Percentiles rank a stretch among this genome's conserved stretches.
Conservation (phyloP, 768 basidiomycete species). For the Paxillus involutus region DNA sequence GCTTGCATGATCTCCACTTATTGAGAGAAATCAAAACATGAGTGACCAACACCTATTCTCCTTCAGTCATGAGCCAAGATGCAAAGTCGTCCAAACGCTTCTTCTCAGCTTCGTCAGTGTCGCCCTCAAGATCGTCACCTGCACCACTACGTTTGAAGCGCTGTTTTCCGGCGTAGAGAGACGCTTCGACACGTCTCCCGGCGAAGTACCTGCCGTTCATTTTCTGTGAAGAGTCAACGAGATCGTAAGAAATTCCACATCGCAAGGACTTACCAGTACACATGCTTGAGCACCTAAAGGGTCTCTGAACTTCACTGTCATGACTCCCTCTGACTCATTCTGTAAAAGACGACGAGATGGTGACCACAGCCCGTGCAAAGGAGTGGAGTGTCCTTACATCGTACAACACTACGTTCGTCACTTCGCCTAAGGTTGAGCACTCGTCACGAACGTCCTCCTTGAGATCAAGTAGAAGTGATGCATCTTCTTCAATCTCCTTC, state of each 20-base stretch:
- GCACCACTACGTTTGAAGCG: conserved; percentile 75
- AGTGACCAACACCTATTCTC: conserved; percentile 43
- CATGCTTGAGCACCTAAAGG: conserved; percentile 93
- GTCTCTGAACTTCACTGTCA: conserved; percentile 96
- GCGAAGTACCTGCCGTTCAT: conserved; percentile 94
- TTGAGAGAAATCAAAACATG: background rate
- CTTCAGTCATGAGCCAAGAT: conserved; percentile 81
- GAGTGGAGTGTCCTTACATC: conserved; percentile 61
- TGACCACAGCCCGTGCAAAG: conserved; percentile 2
- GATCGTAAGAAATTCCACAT: background rate
- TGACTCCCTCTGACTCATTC: conserved; percentile 91
- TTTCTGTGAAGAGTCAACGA: conserved; percentile 51
- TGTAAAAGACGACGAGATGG: conserved; percentile 31
- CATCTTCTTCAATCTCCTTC: conserved; percentile 81
- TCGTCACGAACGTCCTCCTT: conserved; percentile 98
- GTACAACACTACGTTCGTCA: conserved; percentile 93
- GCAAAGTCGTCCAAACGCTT: conserved; percentile 87
- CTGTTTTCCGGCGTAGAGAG: conserved; percentile 79
- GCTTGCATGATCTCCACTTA: background rate
- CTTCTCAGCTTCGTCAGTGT: conserved; percentile 75
- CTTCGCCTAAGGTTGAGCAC: conserved; percentile 85
- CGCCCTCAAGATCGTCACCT: conserved; percentile 61
- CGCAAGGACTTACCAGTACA: conserved; percentile 57
- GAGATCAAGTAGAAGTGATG: conserved; percentile 82
- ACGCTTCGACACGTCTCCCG: conserved; percentile 79